A percentile compares a stretch with the other conserved stretches of the same genome.
Conservation (phyloP, 345 rosid species). For the Eucalyptus erythrocorys region DNA sequence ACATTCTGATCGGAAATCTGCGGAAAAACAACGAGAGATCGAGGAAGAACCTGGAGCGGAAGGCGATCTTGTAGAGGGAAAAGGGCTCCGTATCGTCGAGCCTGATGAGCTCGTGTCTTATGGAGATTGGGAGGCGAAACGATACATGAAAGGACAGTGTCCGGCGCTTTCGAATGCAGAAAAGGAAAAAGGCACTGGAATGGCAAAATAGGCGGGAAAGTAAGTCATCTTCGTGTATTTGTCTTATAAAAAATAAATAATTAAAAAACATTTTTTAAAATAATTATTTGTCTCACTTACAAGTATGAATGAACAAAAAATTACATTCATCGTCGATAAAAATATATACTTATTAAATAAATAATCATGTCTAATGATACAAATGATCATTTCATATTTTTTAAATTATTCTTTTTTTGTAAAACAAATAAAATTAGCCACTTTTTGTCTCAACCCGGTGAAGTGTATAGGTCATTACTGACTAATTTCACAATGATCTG, state of each 20-base stretch:
- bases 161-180: not conserved
- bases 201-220: not conserved
- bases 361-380: not conserved
- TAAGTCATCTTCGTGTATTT: not conserved
- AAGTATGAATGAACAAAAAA: not conserved
- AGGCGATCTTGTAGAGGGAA: not conserved
- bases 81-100: not conserved
- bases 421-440: not conserved
- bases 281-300: not conserved
- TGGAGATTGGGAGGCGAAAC: not conserved
- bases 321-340: not conserved
- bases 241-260: not conserved
- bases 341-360: not conserved
- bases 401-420: accelerated
- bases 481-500: not conserved
- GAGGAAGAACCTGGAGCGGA: not conserved
- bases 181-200: not conserved
- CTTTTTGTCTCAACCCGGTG: accelerated
- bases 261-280: not conserved
- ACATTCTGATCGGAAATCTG: not conserved
- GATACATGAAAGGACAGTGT: not conserved
- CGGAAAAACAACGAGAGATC: not conserved
- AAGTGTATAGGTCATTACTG: not conserved
- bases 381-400: not conserved
- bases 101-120: not conserved